phyloP scores from a whole-genome alignment of 345 rosid species.

The Acer campestre region DNA sequence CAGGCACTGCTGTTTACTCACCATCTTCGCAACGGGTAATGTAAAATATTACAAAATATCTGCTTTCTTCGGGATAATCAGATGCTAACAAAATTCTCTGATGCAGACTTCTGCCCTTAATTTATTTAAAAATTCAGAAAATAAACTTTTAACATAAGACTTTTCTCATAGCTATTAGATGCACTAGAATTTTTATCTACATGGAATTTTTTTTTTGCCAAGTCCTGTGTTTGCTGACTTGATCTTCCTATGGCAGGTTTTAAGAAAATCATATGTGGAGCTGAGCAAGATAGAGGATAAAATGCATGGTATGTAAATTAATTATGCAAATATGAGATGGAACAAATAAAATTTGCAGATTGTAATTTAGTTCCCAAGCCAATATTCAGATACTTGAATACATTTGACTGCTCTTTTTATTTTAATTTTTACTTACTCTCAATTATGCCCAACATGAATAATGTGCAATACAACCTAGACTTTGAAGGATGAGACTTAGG shows the following conservation, averaged over 20 bases:
- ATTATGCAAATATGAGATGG: not conserved
- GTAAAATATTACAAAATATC: not conserved
- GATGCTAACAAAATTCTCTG: too few relatives aligned
- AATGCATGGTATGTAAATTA: not conserved
- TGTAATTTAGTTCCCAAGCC: not conserved
- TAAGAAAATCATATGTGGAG: slow-evolving; percentile 52
- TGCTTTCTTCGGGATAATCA: too few relatives aligned
- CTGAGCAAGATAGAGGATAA: slow-evolving; percentile 25
- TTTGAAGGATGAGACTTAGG: too few relatives aligned
- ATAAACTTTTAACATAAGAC: too few relatives aligned
- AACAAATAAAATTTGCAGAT: not conserved
- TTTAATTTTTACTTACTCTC: too few relatives aligned
- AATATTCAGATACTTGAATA: too few relatives aligned
- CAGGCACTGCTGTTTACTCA: slow-evolving; percentile 22
- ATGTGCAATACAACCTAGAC: too few relatives aligned
- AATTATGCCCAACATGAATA: too few relatives aligned
- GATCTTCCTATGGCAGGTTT: slow-evolving; percentile 32
- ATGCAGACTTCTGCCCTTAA: too few relatives aligned
- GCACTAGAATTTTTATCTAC: not conserved
- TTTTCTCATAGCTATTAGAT: too few relatives aligned
- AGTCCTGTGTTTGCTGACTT: not conserved
- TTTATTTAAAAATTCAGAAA: too few relatives aligned
- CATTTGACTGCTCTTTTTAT: not conserved
- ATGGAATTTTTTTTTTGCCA: not conserved
- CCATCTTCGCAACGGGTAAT: slow-evolving; percentile 42